Percentiles rank a stretch among this genome's conserved stretches.
These are phyloP conservation scores for Leonotis leonurus DNA, from an alignment of 257 asterid species.

Conservation along the genomic window DNA sequence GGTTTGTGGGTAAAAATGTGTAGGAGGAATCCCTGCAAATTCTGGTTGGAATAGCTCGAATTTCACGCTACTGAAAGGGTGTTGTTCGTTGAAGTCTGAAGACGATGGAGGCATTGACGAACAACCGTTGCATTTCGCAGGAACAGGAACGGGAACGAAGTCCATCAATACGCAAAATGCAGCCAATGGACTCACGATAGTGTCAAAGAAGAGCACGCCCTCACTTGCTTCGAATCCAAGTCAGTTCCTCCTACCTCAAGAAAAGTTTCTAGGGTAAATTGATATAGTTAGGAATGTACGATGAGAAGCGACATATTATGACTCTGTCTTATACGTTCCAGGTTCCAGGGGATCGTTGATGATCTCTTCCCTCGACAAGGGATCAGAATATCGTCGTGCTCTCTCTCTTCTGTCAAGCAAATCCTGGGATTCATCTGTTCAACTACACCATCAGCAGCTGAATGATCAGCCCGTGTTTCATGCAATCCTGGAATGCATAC, in stretches of 20 bases:
- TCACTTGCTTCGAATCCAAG: constrained; percentile 46
- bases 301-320: no score
- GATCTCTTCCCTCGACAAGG: constrained; percentile 33
- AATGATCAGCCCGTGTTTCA: constrained; percentile 32
- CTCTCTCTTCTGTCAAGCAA: constrained; percentile 98
- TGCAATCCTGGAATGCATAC: constrained; percentile 42
- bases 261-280: no score
- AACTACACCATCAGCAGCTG: constrained; percentile 33
- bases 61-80: constrained; percentile 55
- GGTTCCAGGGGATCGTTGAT: constrained; percentile 49
- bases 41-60: constrained; percentile 53
- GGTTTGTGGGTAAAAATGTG: background rate
- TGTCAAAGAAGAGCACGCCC: constrained; percentile 31
- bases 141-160: constrained; percentile 29
- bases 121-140: constrained; percentile 31
- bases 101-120: constrained; percentile 29
- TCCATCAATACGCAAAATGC: constrained; percentile 30
- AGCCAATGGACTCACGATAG: constrained; percentile 24
- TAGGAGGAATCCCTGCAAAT: constrained; percentile 46
- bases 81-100: constrained; percentile 28
- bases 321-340: constrained; percentile 3
- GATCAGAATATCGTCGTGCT: constrained; percentile 64
- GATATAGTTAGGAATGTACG: no score
- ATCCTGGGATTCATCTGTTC: constrained; percentile 52
- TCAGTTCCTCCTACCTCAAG: constrained; percentile 19